Conservation (phyloP, 1,139 yeast species). For the Protomyces pachydermus region DNA sequence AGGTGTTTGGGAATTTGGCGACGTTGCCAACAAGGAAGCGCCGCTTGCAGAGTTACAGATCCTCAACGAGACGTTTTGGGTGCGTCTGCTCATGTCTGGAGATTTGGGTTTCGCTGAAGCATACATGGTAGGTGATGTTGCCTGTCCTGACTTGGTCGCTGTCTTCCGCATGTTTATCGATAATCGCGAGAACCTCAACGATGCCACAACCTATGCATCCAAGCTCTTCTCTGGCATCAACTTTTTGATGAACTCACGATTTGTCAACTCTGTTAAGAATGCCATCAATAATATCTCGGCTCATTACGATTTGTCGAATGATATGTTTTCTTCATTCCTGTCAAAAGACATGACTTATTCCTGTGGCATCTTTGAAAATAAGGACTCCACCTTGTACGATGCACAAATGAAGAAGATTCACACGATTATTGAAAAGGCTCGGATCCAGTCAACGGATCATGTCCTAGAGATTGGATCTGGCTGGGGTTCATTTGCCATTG, state of each 20-base stretch:
- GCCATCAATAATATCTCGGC: constrained; percentile 27
- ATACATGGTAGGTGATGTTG: constrained; percentile 25
- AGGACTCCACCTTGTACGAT: constrained; percentile 15
- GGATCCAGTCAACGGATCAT: constrained; percentile 15
- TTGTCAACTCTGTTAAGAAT: constrained; percentile 25
- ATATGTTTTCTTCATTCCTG: constrained; percentile 22
- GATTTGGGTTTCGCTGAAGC: constrained; percentile 26
- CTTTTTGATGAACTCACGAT: constrained; percentile 23
- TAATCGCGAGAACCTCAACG: constrained; percentile 21
- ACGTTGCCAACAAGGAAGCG: constrained; percentile 11
- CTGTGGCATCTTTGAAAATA: constrained; percentile 16
- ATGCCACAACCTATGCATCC: constrained; percentile 24
- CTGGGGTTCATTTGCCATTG: constrained; percentile 27
- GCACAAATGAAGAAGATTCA: constrained; percentile 21
- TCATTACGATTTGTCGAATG: constrained; percentile 22
- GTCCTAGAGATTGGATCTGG: constrained; percentile 26
- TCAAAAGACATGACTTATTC: constrained; percentile 26
- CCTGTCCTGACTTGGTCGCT: constrained; percentile 24
- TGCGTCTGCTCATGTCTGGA: constrained; percentile 22
- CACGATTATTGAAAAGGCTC: constrained; percentile 17
- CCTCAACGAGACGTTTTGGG: constrained; percentile 24
- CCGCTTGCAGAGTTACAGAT: constrained; percentile 20
- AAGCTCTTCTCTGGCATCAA: constrained; percentile 26
- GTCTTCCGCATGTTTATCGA: constrained; percentile 23
- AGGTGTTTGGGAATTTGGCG: constrained; percentile 26